Percentiles rank a stretch among this genome's conserved stretches.
Conservation (phyloP, 176 grass and related monocot genomes). For the Lolium rigidum region DNA sequence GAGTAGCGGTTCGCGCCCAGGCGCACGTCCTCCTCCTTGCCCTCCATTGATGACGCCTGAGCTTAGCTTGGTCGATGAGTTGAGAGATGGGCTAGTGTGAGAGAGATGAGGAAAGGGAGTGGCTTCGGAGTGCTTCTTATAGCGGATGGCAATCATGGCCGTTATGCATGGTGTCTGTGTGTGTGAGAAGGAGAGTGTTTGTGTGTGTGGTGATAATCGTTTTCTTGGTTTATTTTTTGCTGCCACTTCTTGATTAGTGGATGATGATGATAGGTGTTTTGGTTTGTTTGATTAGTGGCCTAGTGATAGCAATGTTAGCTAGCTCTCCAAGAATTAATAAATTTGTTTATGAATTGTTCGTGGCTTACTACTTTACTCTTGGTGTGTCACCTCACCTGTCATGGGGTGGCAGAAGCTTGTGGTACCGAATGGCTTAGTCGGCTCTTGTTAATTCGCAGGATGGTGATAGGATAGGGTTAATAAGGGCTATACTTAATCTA, state of each 20-base stretch:
- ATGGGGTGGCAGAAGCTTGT: conserved; percentile 2
- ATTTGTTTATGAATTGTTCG: not conserved
- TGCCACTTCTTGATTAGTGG: conserved; percentile 19
- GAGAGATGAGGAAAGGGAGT: not conserved
- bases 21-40: conserved; percentile 83
- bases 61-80: not conserved
- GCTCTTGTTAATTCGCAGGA: not conserved
- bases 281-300: not conserved
- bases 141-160: not conserved
- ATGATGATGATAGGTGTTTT: conserved; percentile 22
- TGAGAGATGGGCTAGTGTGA: not conserved
- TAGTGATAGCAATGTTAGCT: conserved; percentile 11
- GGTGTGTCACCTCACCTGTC: conserved; percentile 3
- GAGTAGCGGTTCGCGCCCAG: conserved; percentile 79
- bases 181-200: not conserved
- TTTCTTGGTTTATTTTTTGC: not conserved
- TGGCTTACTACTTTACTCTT: not conserved
- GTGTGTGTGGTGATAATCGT: not conserved
- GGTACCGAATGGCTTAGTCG: not conserved
- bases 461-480: not conserved
- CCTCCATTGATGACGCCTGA: conserved; percentile 47
- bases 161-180: not conserved
- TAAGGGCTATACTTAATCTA: not conserved
- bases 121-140: conserved; percentile 30
- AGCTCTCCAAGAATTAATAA: not conserved